Conservation (phyloP, 495 filamentous ascomycete species). For the Lasiosphaeris hirsuta region DNA sequence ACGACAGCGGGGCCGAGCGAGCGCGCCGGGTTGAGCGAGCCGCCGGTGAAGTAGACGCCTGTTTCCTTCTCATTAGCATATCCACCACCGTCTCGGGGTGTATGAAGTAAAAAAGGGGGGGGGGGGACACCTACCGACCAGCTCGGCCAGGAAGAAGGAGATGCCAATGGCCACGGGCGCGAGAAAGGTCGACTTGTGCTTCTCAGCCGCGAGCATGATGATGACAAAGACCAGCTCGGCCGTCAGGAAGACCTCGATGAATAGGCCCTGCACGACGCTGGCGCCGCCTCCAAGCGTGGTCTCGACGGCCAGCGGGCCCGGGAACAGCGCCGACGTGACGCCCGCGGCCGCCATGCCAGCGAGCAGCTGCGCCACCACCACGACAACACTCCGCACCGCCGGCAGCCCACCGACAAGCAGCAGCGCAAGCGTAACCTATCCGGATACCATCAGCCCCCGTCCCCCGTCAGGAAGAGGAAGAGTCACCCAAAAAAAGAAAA, state of each 20-base stretch:
- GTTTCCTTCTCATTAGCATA: neutral
- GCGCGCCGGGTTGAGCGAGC: conserved; percentile 58
- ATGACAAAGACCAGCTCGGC: conserved; percentile 73
- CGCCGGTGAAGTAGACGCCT: conserved; percentile 60
- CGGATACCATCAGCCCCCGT: too few species aligned
- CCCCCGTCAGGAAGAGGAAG: neutral
- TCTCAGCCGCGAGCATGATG: conserved; percentile 80
- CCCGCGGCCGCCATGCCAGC: conserved; percentile 59
- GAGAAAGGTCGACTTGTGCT: conserved; percentile 74
- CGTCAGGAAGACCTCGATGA: conserved; percentile 79
- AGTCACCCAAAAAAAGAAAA: neutral
- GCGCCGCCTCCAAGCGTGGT: conserved; percentile 58
- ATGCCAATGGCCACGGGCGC: conserved; percentile 77
- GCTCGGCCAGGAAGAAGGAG: conserved; percentile 65
- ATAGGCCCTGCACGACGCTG: conserved; percentile 61
- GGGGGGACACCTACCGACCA: conserved; percentile 46
- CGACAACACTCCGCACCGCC: conserved; percentile 44
- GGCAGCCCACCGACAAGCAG: conserved; percentile 55
- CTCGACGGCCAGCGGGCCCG: conserved; percentile 56
- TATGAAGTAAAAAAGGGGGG: too few species aligned
- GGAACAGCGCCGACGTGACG: conserved; percentile 56
- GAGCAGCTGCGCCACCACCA: conserved; percentile 55
- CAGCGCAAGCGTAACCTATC: conserved; percentile 52
- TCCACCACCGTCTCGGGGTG: too few species aligned
- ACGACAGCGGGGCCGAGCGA: conserved; percentile 56